Evolutionary conservation across 192 early-diverging fungal species (phyloP).

Genomic region (Coemansia sp.): DNA sequence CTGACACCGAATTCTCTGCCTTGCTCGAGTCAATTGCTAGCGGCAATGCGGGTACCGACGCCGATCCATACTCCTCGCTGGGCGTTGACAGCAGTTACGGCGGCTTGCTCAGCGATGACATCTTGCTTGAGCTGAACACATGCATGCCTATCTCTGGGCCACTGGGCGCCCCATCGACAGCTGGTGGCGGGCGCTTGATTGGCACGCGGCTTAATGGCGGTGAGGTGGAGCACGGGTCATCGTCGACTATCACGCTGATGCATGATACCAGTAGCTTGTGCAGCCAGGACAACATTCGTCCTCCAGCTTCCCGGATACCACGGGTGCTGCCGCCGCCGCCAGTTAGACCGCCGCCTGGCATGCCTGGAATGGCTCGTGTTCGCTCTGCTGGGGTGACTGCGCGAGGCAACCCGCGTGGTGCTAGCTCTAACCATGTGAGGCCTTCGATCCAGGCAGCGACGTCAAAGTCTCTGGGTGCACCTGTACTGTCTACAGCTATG

Average conservation of each 20-base stretch:
- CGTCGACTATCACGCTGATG: slow-evolving; percentile 54
- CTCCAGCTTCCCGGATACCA: background rate
- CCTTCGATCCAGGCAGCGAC: background rate
- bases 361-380: slow-evolving; percentile 30
- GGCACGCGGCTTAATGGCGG: slow-evolving; percentile 10
- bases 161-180: slow-evolving; percentile 4
- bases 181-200: slow-evolving; percentile 14
- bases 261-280: slow-evolving; percentile 37
- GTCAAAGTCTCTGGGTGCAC: background rate
- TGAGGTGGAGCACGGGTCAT: slow-evolving; percentile 40
- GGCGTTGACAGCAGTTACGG: slow-evolving; percentile 24
- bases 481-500: background rate
- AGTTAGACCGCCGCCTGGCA: slow-evolving; percentile 41
- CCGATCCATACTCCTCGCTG: slow-evolving; percentile 35
- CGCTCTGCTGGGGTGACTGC: slow-evolving; percentile 13
- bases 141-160: slow-evolving; percentile 26
- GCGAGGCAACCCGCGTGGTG: background rate
- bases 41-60: slow-evolving; percentile 18
- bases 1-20: slow-evolving; percentile 50
- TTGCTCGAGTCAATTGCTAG: slow-evolving; percentile 52
- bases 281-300: slow-evolving; percentile 17
- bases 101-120: slow-evolving; percentile 25
- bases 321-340: slow-evolving; percentile 2
- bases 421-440: background rate
- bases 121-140: slow-evolving; percentile 15